Evolutionary conservation across 225 moss, liverwort and hornwort species (phyloP), one percentile per base, ranked within the genome.

Genomic region (Ulota crispa): DNA sequence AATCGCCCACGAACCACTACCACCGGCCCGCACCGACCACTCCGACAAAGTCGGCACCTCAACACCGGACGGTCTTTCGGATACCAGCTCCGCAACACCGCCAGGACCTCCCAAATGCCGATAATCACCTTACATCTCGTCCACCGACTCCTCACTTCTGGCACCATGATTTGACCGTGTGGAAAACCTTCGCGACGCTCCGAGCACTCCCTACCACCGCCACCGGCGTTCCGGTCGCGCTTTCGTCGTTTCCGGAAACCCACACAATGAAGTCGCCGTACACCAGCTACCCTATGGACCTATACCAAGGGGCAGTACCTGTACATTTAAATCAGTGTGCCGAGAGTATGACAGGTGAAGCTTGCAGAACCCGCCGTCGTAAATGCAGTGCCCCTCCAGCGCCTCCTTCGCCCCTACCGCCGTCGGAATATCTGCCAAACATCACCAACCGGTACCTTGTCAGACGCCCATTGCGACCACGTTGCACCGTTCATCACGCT

Each of bases 251-350:
- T 76, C 71, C 45, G 39, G 68, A 47, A 80, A 73, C 50, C 85
- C 88, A 90, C 92, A 93, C 68, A 81, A 88, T 90, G 85, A 83
- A 82, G 81, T 82, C 79, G 82, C 72, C 88, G 82, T 82, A 89
- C 91, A 82, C 57, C 83, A 42, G 74, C 97, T 94, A 90, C 80
- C 89, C 85, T 85, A 83, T 78, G 76, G 87, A 89, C 92, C 92
- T 91, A 93, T 94, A 92, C 93, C 99, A 93, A 91, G 92, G 92
- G 91, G 88, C 88, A 88, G 88, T 99, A 96, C 96, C 99, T 99
- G 94, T 99, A 99, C 96, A 99, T 99, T 99, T 94, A 99, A 94
- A 83, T 99, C 99, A 93, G 96, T 99, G 85, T 99, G 99, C 82
- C 99, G 99, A 87, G 99, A 99, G 86, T 99, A 99, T 14, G 99